Conservation (phyloP, 169 alveolate species). For the Eimeria praecox region DNA sequence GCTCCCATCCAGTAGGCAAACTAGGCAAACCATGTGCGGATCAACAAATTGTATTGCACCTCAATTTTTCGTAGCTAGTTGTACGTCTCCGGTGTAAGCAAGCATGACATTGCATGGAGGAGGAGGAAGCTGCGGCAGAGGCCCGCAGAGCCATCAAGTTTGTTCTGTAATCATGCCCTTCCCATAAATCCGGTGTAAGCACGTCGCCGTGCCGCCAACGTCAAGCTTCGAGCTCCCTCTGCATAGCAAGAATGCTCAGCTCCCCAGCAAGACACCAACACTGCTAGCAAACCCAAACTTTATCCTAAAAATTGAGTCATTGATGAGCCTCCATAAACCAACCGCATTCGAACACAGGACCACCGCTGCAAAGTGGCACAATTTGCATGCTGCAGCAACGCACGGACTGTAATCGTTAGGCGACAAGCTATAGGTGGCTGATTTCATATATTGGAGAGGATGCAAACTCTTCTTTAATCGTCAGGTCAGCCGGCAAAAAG, state of each 20-base stretch:
- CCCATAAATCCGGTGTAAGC: too few species aligned
- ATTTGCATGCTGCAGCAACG: background rate
- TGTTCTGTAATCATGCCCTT: background rate
- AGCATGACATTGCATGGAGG: background rate
- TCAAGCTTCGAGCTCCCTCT: background rate
- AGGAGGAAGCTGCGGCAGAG: background rate
- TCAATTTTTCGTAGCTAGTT: too few species aligned
- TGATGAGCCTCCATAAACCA: background rate
- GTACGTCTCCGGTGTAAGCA: background rate
- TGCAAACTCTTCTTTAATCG: background rate
- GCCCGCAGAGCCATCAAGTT: background rate
- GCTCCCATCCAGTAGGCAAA: too few species aligned
- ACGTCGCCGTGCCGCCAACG: background rate
- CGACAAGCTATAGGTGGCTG: background rate
- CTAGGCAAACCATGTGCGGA: background rate
- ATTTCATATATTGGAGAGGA: background rate
- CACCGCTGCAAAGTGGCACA: background rate
- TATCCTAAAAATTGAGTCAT: background rate
- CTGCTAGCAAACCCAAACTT: background rate
- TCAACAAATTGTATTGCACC: too few species aligned
- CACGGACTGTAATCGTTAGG: background rate
- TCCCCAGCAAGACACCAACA: background rate
- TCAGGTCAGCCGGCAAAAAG: background rate
- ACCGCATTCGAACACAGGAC: background rate
- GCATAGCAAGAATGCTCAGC: background rate